Evolutionary conservation across 306 rosid species (phyloP).

Genomic region (Ormosia semicastrata): DNA sequence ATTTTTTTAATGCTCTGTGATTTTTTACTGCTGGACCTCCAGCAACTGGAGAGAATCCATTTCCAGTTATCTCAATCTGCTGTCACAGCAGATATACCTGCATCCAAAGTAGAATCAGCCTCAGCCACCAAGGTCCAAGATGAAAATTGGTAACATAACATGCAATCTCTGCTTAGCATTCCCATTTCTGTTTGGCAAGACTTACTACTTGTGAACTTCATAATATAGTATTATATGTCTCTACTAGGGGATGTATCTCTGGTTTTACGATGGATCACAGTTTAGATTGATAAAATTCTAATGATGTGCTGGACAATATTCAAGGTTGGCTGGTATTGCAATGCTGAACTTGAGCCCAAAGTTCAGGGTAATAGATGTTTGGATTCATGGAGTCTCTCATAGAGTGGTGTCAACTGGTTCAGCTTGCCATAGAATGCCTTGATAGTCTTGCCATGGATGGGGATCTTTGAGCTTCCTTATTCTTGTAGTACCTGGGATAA

Average conservation of each 20-base stretch:
- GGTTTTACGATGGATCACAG: neutral
- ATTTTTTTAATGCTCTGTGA: too few relatives aligned
- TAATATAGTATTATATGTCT: neutral
- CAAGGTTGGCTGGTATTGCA: neutral
- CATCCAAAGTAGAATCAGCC: slow-evolving; percentile 44
- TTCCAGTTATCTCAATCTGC: slow-evolving; percentile 47
- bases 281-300: neutral
- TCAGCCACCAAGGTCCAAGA: slow-evolving; percentile 35
- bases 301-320: neutral
- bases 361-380: neutral
- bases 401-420: too few relatives aligned
- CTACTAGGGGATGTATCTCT: neutral
- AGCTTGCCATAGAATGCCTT: too few relatives aligned
- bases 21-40: too few relatives aligned
- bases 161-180: neutral
- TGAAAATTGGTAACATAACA: slow-evolving; percentile 41
- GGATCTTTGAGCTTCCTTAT: too few relatives aligned
- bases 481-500: too few relatives aligned
- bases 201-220: slow-evolving; percentile 12
- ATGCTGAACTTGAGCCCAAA: slow-evolving; percentile 5
- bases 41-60: too few relatives aligned
- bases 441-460: too few relatives aligned
- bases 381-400: neutral
- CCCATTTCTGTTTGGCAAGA: slow-evolving; percentile 11
- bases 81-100: slow-evolving; percentile 57